Conservation (phyloP, 225 moss, liverwort and hornwort species). For the Bryum argenteum region DNA sequence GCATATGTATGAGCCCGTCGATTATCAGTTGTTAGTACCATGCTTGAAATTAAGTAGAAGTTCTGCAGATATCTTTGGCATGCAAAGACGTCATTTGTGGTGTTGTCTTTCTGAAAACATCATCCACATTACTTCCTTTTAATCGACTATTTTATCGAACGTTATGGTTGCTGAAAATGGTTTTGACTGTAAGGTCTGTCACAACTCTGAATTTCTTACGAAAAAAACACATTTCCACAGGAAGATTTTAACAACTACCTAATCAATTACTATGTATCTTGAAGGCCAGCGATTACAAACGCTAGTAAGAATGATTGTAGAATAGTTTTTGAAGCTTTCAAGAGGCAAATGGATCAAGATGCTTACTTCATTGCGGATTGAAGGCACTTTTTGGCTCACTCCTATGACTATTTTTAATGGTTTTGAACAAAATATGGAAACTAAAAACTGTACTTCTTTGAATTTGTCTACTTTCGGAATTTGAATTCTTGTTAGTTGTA, state of each 20-base stretch:
- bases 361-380: not conserved
- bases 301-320: not conserved
- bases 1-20: not conserved
- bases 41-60: not conserved
- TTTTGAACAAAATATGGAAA: not conserved
- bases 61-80: not conserved
- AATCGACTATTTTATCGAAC: too few relatives aligned
- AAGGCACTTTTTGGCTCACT: not conserved
- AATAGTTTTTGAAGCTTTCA: not conserved
- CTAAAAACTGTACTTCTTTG: too few relatives aligned
- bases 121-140: not conserved
- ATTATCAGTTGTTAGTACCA: conserved; percentile 4
- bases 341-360: not conserved
- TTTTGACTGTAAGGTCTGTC: too few relatives aligned
- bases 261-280: not conserved
- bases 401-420: not conserved
- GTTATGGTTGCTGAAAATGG: too few relatives aligned
- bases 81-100: conserved; percentile 14
- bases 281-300: not conserved
- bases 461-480: too few relatives aligned
- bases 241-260: too few relatives aligned
- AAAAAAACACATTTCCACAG: too few relatives aligned
- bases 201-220: too few relatives aligned
- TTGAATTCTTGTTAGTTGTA: too few relatives aligned
- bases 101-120: not conserved